These are phyloP conservation scores for Sphaerobolus stellatus DNA, from an alignment of 1,284 basidiomycete genomes.

Conservation along the genomic window DNA sequence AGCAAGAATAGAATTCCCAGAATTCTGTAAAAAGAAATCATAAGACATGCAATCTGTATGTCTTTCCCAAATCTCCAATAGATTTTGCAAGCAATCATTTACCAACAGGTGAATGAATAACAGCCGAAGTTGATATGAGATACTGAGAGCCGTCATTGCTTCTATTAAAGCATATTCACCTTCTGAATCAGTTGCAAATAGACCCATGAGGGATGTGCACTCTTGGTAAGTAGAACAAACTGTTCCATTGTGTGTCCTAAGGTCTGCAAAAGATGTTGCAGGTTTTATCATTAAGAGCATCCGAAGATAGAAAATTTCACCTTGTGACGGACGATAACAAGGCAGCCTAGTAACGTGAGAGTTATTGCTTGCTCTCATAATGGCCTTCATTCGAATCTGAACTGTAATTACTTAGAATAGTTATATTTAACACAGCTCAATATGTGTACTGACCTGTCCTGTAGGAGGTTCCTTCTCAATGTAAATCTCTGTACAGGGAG, in stretches of 20 bases:
- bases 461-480: background rate
- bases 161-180: slow-evolving; percentile 31
- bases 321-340: no score
- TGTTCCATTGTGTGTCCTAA: slow-evolving; percentile 22
- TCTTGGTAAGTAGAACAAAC: slow-evolving; percentile 26
- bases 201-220: slow-evolving; percentile 26
- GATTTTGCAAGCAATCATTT: slow-evolving; percentile 29
- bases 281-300: slow-evolving; percentile 24
- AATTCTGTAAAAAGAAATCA: slow-evolving; percentile 25
- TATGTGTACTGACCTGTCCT: slow-evolving; percentile 21
- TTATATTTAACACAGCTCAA: no score
- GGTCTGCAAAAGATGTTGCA: slow-evolving; percentile 25
- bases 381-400: no score
- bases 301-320: slow-evolving; percentile 36
- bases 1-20: no score
- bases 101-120: slow-evolving; percentile 36
- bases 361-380: slow-evolving; percentile 15
- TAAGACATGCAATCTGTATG: slow-evolving; percentile 24
- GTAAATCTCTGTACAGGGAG: background rate
- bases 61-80: slow-evolving; percentile 27
- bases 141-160: slow-evolving; percentile 28
- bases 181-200: slow-evolving; percentile 30
- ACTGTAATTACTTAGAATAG: no score
- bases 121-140: slow-evolving; percentile 33
- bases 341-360: slow-evolving; percentile 28